These are phyloP conservation scores for Penicillium salamii DNA, from an alignment of 495 filamentous ascomycete species.

Conservation along the genomic window DNA sequence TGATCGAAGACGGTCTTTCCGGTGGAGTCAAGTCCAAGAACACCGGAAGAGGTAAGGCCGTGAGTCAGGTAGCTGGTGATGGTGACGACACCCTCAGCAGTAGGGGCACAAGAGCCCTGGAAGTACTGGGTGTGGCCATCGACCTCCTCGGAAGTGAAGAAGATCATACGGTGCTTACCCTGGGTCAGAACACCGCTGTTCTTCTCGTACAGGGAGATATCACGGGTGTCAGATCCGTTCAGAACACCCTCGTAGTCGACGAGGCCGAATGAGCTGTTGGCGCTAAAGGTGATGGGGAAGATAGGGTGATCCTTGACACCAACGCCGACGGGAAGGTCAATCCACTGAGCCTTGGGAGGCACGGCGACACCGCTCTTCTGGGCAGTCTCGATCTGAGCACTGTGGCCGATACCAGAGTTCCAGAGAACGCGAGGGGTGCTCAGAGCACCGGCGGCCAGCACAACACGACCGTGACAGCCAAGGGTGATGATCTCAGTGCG, in stretches of 20 bases:
- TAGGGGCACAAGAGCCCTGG: constrained; percentile 31
- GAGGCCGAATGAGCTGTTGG: constrained; percentile 55
- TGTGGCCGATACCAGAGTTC: constrained; percentile 62
- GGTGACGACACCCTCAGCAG: constrained; percentile 19
- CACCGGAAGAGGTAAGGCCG: constrained; percentile 48
- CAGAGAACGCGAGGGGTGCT: constrained; percentile 72
- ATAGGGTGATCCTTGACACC: constrained; percentile 74
- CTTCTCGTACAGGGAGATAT: constrained; percentile 46
- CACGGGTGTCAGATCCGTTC: constrained; percentile 42
- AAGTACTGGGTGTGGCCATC: constrained; percentile 27
- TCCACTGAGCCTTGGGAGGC: constrained; percentile 59
- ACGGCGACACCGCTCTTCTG: constrained; percentile 49
- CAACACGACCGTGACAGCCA: constrained; percentile 60
- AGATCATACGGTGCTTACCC: constrained; percentile 58
- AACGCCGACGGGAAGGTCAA: constrained; percentile 70
- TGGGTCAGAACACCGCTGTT: constrained; percentile 64
- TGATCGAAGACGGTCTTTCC: constrained; percentile 60
- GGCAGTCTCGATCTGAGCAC: constrained; percentile 58
- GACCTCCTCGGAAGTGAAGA: constrained; percentile 26
- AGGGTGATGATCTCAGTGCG: constrained; percentile 58
- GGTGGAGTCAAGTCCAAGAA: constrained; percentile 54
- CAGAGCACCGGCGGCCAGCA: constrained; percentile 68
- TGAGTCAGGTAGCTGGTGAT: constrained; percentile 44
- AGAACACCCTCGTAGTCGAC: constrained; percentile 67
- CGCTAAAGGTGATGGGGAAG: constrained; percentile 62